Evolutionary conservation across 148 eudicot genomes (phyloP).

Genomic region (Mesembryanthemum crystallinum): DNA sequence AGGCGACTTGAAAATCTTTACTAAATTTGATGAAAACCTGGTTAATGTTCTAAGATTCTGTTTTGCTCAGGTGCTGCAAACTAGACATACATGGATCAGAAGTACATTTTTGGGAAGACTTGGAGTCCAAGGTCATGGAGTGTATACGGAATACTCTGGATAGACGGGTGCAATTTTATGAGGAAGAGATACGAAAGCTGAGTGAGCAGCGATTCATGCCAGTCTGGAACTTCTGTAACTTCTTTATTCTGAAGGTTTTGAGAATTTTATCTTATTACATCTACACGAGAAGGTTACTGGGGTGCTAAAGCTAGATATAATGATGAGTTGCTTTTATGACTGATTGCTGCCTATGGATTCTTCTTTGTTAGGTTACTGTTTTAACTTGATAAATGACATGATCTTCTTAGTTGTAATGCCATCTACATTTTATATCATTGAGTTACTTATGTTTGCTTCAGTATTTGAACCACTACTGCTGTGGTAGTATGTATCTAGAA

Average conservation of each 20-base stretch:
- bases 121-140: conserved; percentile 82
- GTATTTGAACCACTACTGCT: not conserved
- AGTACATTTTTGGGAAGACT: conserved; percentile 84
- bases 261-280: conserved; percentile 18
- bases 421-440: not conserved
- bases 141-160: conserved; percentile 84
- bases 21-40: not conserved
- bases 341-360: conserved; percentile 13
- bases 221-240: conserved; percentile 92
- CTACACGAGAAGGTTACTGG: not conserved
- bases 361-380: not conserved
- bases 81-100: conserved; percentile 79
- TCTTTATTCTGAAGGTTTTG: conserved; percentile 86
- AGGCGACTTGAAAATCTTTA: not conserved
- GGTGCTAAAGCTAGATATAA: not conserved
- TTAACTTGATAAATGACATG: not conserved
- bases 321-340: not conserved
- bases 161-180: conserved; percentile 84
- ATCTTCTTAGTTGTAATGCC: not conserved
- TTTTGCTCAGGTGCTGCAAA: conserved; percentile 78
- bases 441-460: not conserved
- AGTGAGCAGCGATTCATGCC: conserved; percentile 96
- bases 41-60: not conserved
- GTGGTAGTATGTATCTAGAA: conserved; percentile 6
- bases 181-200: conserved; percentile 95